A percentile compares a stretch with the other conserved stretches of the same genome.
Conservation (phyloP, 148 eudicot species). For the Persicaria maculosa region DNA sequence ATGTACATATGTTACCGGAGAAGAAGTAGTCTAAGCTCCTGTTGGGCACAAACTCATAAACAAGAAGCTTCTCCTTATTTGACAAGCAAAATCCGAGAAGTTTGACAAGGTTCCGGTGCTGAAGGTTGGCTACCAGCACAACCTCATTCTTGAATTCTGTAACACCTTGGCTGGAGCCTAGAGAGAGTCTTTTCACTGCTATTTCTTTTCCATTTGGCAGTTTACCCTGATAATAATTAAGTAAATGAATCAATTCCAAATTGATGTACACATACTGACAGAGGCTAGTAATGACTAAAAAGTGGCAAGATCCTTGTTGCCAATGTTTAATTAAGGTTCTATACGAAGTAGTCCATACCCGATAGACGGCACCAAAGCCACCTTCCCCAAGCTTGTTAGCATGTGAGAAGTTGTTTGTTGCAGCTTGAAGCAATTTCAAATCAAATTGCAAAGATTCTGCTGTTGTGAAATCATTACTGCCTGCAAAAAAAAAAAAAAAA, state of each 20-base stretch:
- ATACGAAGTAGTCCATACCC: slow-evolving; percentile 26
- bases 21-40: slow-evolving; percentile 29
- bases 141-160: slow-evolving; percentile 24
- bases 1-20: slow-evolving; percentile 20
- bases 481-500: too few species aligned
- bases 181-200: slow-evolving; percentile 21
- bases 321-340: too few species aligned
- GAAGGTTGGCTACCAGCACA: slow-evolving; percentile 18
- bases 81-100: slow-evolving; percentile 19
- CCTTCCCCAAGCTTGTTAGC: slow-evolving; percentile 54
- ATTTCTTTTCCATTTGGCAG: slow-evolving; percentile 16
- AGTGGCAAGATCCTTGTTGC: too few species aligned
- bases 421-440: too few species aligned
- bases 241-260: too few species aligned
- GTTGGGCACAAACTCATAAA: slow-evolving; percentile 22
- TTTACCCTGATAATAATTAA: slow-evolving; percentile 13
- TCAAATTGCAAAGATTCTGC: too few species aligned
- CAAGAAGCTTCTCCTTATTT: slow-evolving; percentile 14
- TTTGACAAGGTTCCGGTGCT: slow-evolving; percentile 22
- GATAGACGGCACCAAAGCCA: slow-evolving; percentile 58
- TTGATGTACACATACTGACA: too few species aligned
- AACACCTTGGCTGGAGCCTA: slow-evolving; percentile 13
- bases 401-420: slow-evolving; percentile 27
- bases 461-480: too few species aligned
- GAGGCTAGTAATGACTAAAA: too few species aligned